A percentile compares a stretch with the other conserved stretches of the same genome.
Conservation (phyloP, 345 rosid genomes). For the Arabis alpina region DNA sequence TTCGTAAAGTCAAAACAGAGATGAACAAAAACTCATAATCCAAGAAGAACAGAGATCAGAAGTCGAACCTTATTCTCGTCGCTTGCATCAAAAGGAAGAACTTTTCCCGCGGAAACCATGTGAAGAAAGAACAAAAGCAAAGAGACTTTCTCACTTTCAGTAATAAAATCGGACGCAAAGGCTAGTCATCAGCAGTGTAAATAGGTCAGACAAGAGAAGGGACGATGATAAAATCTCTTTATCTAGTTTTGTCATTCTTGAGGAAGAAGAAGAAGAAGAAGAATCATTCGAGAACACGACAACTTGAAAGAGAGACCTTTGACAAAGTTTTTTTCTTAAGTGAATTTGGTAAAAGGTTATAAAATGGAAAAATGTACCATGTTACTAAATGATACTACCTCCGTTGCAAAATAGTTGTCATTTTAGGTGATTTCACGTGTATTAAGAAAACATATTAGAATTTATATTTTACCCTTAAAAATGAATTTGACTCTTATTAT, state of each 20-base stretch:
- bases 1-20: background rate
- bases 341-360: too few relatives aligned
- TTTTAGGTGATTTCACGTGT: too few relatives aligned
- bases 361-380: too few relatives aligned
- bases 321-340: background rate
- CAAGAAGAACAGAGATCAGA: background rate
- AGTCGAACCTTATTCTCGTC: conserved; percentile 16
- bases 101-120: conserved; percentile 40
- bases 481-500: too few relatives aligned
- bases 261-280: conserved; percentile 29
- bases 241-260: conserved; percentile 20
- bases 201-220: background rate
- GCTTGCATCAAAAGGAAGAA: conserved; percentile 19
- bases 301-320: conserved; percentile 32
- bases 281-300: conserved; percentile 36
- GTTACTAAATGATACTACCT: too few relatives aligned
- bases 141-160: conserved; percentile 19
- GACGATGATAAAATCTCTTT: conserved; percentile 23
- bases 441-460: too few relatives aligned
- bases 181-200: conserved; percentile 22
- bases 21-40: background rate
- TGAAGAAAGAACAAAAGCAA: conserved; percentile 1
- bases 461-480: too few relatives aligned
- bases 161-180: conserved; percentile 13
- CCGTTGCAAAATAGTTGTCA: too few relatives aligned